These are phyloP conservation scores for Talaromyces sp. DNA, from an alignment of 2,329 filamentous ascomycete genomes.

Conservation along the genomic window DNA sequence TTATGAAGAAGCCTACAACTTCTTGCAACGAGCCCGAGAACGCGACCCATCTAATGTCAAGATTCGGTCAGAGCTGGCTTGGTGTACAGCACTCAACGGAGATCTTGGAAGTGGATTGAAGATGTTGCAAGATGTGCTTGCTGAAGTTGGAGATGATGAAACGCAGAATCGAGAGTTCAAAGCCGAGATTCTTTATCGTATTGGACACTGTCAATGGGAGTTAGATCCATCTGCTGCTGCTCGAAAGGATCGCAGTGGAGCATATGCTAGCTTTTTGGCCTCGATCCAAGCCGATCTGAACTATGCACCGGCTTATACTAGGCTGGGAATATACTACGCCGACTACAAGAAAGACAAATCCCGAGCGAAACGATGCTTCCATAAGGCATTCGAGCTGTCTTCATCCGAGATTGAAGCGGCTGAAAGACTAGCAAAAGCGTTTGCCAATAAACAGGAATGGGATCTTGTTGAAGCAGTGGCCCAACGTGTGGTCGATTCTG, in stretches of 20 bases:
- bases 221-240: slow-evolving; percentile 69
- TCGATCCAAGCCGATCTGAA: slow-evolving; percentile 83
- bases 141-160: slow-evolving; percentile 61
- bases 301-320: slow-evolving; percentile 87
- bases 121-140: slow-evolving; percentile 68
- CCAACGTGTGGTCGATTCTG: slow-evolving; percentile 88
- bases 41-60: slow-evolving; percentile 72
- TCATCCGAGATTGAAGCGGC: slow-evolving; percentile 81
- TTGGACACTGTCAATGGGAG: slow-evolving; percentile 86
- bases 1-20: slow-evolving; percentile 75
- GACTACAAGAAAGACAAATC: slow-evolving; percentile 87
- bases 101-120: slow-evolving; percentile 65
- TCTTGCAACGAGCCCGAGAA: slow-evolving; percentile 70
- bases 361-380: slow-evolving; percentile 85
- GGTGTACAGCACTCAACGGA: slow-evolving; percentile 82
- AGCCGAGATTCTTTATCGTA: slow-evolving; percentile 79
- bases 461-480: slow-evolving; percentile 92
- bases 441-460: slow-evolving; percentile 91
- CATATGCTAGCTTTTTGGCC: slow-evolving; percentile 78
- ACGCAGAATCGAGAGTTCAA: slow-evolving; percentile 66
- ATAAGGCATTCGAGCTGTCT: slow-evolving; percentile 93
- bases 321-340: slow-evolving; percentile 82
- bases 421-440: slow-evolving; percentile 77
- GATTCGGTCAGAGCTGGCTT: slow-evolving; percentile 82
- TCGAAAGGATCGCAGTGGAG: slow-evolving; percentile 74